These are phyloP conservation scores for Eucalyptus marginata DNA, from an alignment of 345 rosid species.

Conservation along the genomic window DNA sequence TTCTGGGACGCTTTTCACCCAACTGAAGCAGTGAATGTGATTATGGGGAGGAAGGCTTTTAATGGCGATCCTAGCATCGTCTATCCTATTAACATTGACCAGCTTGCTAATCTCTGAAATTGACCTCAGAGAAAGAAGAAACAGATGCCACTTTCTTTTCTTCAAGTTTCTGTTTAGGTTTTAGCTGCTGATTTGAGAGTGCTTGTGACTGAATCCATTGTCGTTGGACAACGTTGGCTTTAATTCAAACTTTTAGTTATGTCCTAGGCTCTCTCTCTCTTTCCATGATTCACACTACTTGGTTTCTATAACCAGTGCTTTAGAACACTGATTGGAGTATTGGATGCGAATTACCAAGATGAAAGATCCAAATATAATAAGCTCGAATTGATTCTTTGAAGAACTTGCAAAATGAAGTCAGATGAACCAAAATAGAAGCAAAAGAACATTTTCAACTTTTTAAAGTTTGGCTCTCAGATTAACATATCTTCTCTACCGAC, in stretches of 20 bases:
- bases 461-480: not conserved
- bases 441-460: not conserved
- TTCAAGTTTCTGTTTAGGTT: not conserved
- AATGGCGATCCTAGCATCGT: slow-evolving; percentile 41
- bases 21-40: slow-evolving; percentile 77
- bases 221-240: not conserved
- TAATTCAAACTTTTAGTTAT: not conserved
- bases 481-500: not conserved
- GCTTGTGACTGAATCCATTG: not conserved
- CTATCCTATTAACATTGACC: slow-evolving; percentile 67
- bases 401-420: not conserved
- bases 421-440: not conserved
- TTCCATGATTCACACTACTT: not conserved
- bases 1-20: slow-evolving; percentile 99
- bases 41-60: slow-evolving; percentile 67
- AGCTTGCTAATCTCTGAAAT: slow-evolving; percentile 38
- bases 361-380: not conserved
- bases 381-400: not conserved
- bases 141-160: not conserved
- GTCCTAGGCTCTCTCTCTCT: not conserved
- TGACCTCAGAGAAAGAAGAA: not conserved
- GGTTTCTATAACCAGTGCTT: not conserved
- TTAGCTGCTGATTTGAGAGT: not conserved
- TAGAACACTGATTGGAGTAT: not conserved
- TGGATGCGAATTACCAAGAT: not conserved